Evolutionary conservation across 2,329 filamentous ascomycete genomes (phyloP), one percentile per base, ranked within the genome.

Genomic region (Pleomassaria siparia): DNA sequence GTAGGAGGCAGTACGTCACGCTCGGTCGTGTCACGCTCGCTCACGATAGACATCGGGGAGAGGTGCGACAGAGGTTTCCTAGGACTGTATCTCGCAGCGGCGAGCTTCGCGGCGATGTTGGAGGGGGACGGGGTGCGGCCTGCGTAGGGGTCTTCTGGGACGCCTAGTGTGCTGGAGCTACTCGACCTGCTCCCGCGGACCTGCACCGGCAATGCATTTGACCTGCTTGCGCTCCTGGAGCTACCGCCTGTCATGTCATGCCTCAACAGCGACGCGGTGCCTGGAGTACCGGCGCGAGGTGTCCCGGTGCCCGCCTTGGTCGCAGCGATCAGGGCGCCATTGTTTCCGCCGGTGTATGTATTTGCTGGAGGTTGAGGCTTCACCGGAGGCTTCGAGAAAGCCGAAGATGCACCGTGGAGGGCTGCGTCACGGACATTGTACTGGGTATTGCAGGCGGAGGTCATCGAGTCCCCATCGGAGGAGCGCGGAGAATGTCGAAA

Each of bases 41-140:
- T 55, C 50, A 59, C 55, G 33, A 50, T 28, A 16, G 49, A 46
- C 22, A 53, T 43, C 30, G 59, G 57, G 15, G 56, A 40, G 11
- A 50, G 43, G 16, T 36, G 29, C n/a, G 30, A 20, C 9, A 35
- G 9, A 7, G 64, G 63, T 43, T 56, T 63, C 49, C 62, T 51
- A 16, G 81, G 82, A 21, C 75, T 78, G 13, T 82, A 80, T 63
- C 85, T 75, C 46, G 82, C 84, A 16, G 84, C 85, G 2, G 82
- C 83, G 21, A 84, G 69, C 24, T 77, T 81, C 11, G 83, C 83
- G 11, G 83, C 83, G 51, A 85, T 80, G 51, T 81, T 80, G 4
- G 81, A 86, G 5, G 83, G 77, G 37, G 79, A 84, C 49, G 77
- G 79, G 7, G 52, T 51, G n/a, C 60, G 65, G 43, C 63, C 60